phyloP scores from a whole-genome alignment of 2,329 filamentous ascomycete species.

The Penicillium janthinellum region DNA sequence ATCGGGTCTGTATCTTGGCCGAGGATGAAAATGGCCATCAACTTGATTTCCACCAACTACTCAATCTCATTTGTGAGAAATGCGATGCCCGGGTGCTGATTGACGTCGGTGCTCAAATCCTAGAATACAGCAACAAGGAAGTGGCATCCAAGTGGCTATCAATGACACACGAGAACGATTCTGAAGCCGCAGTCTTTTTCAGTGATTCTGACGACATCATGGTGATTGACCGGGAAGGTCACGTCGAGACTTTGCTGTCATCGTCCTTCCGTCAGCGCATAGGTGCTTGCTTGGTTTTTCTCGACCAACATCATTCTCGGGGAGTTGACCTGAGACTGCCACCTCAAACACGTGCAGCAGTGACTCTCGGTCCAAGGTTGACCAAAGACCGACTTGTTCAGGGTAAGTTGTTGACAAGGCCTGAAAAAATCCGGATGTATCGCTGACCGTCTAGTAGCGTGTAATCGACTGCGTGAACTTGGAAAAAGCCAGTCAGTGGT shows the following conservation, averaged over 20 bases:
- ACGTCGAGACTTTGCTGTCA: background rate
- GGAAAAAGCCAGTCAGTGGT: conserved; percentile 66
- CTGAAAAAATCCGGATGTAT: background rate
- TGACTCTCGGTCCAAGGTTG: conserved; percentile 66
- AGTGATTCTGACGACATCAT: background rate
- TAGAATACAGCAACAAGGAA: background rate
- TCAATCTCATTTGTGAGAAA: no score
- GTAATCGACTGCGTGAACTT: conserved; percentile 71
- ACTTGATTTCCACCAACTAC: background rate
- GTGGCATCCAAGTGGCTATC: background rate
- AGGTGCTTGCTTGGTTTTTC: conserved; percentile 64
- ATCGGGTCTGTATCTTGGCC: background rate
- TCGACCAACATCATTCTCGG: conserved; percentile 71
- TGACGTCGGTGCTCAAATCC: background rate
- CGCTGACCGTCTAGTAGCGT: conserved; percentile 45
- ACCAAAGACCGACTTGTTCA: conserved; percentile 72
- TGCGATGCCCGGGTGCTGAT: background rate
- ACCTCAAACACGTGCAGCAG: conserved; percentile 59
- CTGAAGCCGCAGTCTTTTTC: background rate
- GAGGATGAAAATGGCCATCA: background rate
- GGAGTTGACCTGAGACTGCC: conserved; percentile 70
- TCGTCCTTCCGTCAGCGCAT: conserved; percentile 29
- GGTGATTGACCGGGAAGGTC: background rate
- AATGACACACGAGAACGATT: background rate
- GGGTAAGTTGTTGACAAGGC: conserved; percentile 47